These are phyloP conservation scores for Apostasia ramifera DNA, from an alignment of 106 monocot species.

Conservation along the genomic window DNA sequence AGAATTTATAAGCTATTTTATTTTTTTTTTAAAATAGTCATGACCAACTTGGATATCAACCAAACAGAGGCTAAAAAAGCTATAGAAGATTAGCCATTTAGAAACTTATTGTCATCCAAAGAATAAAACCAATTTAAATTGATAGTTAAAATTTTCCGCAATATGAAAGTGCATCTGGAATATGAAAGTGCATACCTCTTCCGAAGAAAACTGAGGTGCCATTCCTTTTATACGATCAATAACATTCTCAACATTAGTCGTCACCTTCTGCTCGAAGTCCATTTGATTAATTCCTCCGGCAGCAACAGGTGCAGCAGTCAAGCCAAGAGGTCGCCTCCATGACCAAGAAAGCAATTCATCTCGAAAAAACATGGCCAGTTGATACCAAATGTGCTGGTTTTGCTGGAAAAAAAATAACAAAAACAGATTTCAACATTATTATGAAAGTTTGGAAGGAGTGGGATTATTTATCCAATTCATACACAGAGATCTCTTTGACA, in stretches of 20 bases:
- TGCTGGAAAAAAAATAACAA: constrained; percentile 52
- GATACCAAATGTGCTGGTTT: constrained; percentile 96
- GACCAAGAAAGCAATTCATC: constrained; percentile 98
- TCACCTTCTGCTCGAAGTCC: constrained; percentile 92
- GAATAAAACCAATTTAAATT: neutral
- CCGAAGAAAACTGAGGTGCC: constrained; percentile 60
- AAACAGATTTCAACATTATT: neutral
- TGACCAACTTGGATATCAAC: no score
- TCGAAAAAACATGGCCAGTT: constrained; percentile 92
- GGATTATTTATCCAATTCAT: no score
- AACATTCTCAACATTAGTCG: constrained; percentile 81
- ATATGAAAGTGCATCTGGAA: neutral
- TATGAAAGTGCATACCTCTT: constrained; percentile 53
- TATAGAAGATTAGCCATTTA: no score
- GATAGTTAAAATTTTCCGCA: no score
- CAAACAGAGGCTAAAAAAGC: no score
- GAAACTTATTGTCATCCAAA: neutral
- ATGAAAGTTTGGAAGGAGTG: neutral
- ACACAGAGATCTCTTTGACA: no score
- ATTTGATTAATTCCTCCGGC: constrained; percentile 47
- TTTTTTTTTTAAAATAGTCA: no score
- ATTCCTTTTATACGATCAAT: constrained; percentile 76
- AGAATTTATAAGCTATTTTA: no score
- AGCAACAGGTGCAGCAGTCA: constrained; percentile 57
- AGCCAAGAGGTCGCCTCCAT: constrained; percentile 78